Evolutionary conservation across 2,329 filamentous ascomycete species (phyloP), one percentile per base, ranked within the genome.

Genomic region (Ophioceras dolichostomum): DNA sequence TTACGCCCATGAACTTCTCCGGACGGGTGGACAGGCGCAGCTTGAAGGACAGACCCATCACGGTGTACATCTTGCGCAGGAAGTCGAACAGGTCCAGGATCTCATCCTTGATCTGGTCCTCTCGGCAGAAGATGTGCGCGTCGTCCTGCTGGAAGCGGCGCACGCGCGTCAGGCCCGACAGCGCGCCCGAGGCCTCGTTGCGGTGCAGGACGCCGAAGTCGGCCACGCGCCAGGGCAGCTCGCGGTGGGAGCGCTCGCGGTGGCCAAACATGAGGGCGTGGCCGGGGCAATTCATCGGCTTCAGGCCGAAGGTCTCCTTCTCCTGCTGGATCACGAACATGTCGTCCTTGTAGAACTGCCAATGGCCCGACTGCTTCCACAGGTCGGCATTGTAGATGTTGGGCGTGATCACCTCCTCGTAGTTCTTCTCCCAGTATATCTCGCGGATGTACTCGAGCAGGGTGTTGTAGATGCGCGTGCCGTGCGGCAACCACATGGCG

Each of bases 361-460:
- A 95, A 59, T 96, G 91, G 35, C 91, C 91, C 8, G 87, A 94
- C 17, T 77, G 83, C 65, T 94, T 91, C 91, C 91, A 96, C 12
- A 96, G 65, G 6, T 85, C 74, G 10, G 86, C 77, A 54, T 95
- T 94, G 68, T 82, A 98, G 81, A 98, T 93, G 64, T 91, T 96
- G 36, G 91, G 91, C 4, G 88, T 86, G 56, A 88, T 85, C 43
- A 98, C 91, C 60, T 98, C 91, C 51, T 89, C 79, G 58, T 96
- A 98, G 33, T 83, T 87, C 45, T 91, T 83, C 56, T 83, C 85
- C 70, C 84, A 87, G 67, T 96, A 98, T 58, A 96, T 81, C 34
- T 81, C 72, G 45, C 83, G 77, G 45, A 98, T 70, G 54, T 91
- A 85, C 14, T 75, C 69, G 57, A 87, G 77, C 37, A 49, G 46